phyloP scores from a whole-genome alignment of 352 stramenopile species.

The Globisporangium abappressorium region DNA sequence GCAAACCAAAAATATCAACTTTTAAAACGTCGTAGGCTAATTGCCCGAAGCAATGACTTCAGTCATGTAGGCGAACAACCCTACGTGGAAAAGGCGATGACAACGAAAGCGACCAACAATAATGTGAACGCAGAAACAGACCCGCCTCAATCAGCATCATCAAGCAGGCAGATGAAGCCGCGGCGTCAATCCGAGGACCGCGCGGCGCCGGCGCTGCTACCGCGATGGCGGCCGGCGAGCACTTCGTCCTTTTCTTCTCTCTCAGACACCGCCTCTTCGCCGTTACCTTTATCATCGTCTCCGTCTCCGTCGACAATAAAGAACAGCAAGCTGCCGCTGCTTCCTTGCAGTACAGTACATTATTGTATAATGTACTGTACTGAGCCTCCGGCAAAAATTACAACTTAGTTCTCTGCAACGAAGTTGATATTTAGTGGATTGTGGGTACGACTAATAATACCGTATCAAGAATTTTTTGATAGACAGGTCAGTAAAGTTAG shows the following conservation, averaged over 20 bases:
- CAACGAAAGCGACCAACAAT: too few relatives aligned
- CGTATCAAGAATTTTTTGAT: too few relatives aligned
- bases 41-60: not conserved
- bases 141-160: not conserved
- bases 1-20: too few relatives aligned
- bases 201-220: conserved; percentile 4
- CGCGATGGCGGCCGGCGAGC: conserved; percentile 6
- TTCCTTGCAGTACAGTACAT: too few relatives aligned
- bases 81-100: not conserved
- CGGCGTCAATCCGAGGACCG: not conserved
- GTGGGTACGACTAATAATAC: too few relatives aligned
- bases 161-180: not conserved
- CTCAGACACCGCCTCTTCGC: not conserved
- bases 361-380: too few relatives aligned
- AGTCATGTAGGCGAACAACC: not conserved
- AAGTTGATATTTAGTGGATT: too few relatives aligned
- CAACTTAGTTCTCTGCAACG: too few relatives aligned
- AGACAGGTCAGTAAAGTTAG: too few relatives aligned
- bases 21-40: not conserved
- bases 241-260: not conserved
- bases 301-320: not conserved
- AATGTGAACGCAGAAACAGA: too few relatives aligned
- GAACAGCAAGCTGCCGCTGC: conserved; percentile 1
- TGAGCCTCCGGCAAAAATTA: too few relatives aligned
- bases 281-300: not conserved